A percentile compares a stretch with the other conserved stretches of the same genome.
Evolutionary conservation across 176 grass and related monocot species (phyloP).

Genomic region (Ensete ventricosum): DNA sequence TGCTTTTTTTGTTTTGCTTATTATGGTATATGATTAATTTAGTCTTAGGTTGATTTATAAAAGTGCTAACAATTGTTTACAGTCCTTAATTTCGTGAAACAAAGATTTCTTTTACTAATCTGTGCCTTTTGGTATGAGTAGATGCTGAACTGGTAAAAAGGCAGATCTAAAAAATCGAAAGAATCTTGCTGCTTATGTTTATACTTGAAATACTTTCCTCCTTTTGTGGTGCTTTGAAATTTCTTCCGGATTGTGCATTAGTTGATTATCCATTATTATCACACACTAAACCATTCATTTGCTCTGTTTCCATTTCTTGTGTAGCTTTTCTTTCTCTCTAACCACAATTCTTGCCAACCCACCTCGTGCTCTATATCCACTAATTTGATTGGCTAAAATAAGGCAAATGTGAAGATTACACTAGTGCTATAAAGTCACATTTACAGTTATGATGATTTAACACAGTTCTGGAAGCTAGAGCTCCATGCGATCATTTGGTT

Average conservation of each 20-base stretch:
- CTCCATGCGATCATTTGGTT: not conserved
- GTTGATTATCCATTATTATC: too few relatives aligned
- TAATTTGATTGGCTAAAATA: not conserved
- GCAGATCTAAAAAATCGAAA: not conserved
- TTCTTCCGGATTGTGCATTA: too few relatives aligned
- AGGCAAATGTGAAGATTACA: not conserved
- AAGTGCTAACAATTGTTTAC: not conserved
- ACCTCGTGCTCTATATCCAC: not conserved
- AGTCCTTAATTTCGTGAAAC: too few relatives aligned
- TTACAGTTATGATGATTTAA: not conserved
- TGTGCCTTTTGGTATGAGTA: not conserved
- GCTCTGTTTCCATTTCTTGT: not conserved
- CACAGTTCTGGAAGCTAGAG: not conserved
- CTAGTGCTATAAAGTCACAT: not conserved
- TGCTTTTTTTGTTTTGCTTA: not conserved
- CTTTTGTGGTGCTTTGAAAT: not conserved
- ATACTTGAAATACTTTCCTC: not conserved
- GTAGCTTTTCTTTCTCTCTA: not conserved
- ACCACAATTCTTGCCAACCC: not conserved
- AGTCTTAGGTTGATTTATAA: not conserved
- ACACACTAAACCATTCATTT: not conserved
- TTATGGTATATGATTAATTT: not conserved
- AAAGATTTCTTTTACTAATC: not conserved
- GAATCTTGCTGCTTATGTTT: not conserved
- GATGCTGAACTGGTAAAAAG: not conserved